Percentiles rank a stretch among this genome's conserved stretches.
These are phyloP conservation scores for Aspergillus hiratsukae DNA, from an alignment of 2,329 filamentous ascomycete species.

Conservation along the genomic window DNA sequence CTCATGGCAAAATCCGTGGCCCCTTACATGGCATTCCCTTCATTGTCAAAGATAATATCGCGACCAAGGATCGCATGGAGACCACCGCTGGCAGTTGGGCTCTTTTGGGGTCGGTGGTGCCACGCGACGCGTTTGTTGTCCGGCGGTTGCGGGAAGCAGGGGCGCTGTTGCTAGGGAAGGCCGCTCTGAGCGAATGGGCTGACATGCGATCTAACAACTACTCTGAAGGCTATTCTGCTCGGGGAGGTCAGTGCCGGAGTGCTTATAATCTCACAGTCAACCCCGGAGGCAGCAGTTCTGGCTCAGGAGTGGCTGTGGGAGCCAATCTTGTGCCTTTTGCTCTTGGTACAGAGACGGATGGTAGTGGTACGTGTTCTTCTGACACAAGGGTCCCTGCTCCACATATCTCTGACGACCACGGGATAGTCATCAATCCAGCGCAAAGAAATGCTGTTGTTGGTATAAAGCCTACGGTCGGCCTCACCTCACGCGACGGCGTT, in stretches of 20 bases:
- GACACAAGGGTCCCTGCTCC: background rate
- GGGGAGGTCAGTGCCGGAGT: conserved; percentile 61
- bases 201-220: conserved; percentile 65
- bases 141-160: conserved; percentile 58
- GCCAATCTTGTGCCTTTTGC: conserved; percentile 61
- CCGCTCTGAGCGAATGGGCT: conserved; percentile 69
- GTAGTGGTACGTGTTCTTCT: conserved; percentile 43
- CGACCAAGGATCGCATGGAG: conserved; percentile 64
- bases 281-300: conserved; percentile 66
- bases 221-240: conserved; percentile 62
- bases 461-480: conserved; percentile 70
- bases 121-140: conserved; percentile 65
- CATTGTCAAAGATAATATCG: conserved; percentile 66
- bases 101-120: conserved; percentile 61
- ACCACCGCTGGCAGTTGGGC: conserved; percentile 69
- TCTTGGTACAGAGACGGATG: conserved; percentile 71
- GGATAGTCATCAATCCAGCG: conserved; percentile 63
- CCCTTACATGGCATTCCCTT: conserved; percentile 72
- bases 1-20: conserved; percentile 53
- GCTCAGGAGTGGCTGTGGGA: conserved; percentile 60
- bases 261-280: conserved; percentile 66
- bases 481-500: conserved; percentile 61
- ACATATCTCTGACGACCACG: background rate
- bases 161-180: conserved; percentile 66
- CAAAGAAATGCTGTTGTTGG: conserved; percentile 66